Evolutionary conservation across 441 rosid species (phyloP).

Genomic region (Pelargonium australe): DNA sequence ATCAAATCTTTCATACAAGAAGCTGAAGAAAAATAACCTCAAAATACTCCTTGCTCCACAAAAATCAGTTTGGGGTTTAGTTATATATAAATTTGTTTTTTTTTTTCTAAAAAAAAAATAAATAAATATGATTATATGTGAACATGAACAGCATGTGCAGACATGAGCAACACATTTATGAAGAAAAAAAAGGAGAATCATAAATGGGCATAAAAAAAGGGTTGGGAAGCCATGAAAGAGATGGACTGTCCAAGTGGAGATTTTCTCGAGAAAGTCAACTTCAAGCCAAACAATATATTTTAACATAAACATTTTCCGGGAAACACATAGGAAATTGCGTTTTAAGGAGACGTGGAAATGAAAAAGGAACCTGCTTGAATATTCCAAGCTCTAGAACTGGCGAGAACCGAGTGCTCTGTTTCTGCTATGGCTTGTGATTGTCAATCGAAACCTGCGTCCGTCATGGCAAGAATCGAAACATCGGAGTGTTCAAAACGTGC

Average conservation of each 20-base stretch:
- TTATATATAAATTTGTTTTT: not conserved
- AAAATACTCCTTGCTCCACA: not conserved
- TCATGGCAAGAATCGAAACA: not conserved
- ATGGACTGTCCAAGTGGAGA: conserved; percentile 20
- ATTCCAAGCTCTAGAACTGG: not conserved
- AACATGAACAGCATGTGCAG: not conserved
- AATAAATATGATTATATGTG: not conserved
- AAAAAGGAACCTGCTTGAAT: not conserved
- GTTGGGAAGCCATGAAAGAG: conserved; percentile 10
- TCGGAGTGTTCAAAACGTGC: not conserved
- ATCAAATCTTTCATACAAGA: not conserved
- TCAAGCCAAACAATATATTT: not conserved
- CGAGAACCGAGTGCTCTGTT: not conserved
- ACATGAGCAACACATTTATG: not conserved
- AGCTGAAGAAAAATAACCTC: not conserved
- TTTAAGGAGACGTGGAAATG: not conserved
- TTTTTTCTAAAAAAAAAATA: too few relatives aligned
- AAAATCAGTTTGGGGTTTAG: not conserved
- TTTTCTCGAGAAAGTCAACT: conserved; percentile 31
- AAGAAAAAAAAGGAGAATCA: conserved; percentile 2
- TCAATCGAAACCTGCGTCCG: not conserved
- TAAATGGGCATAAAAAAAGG: conserved; percentile 14
- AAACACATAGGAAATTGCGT: conserved; percentile 7
- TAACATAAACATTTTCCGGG: not conserved
- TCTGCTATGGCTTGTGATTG: too few relatives aligned